Percentiles rank a stretch among this genome's conserved stretches.
Evolutionary conservation across 2,329 filamentous ascomycete genomes (phyloP).

Genomic region (Cryphonectria naterciae): DNA sequence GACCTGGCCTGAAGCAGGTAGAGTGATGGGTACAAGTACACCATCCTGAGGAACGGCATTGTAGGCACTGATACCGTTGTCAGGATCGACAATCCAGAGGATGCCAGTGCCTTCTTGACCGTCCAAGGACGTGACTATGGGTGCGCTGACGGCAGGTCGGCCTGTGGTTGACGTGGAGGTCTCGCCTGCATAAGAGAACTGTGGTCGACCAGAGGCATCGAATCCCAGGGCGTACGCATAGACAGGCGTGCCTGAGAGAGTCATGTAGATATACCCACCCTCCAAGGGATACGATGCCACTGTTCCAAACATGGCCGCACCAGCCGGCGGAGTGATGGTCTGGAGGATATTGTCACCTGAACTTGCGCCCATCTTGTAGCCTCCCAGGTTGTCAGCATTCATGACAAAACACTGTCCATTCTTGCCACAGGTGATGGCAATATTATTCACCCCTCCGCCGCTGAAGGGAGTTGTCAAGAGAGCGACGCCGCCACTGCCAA

Average conservation of each 20-base stretch:
- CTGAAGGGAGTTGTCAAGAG: slow-evolving; percentile 32
- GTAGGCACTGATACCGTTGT: slow-evolving; percentile 44
- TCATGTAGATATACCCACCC: slow-evolving; percentile 54
- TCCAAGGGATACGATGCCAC: slow-evolving; percentile 53
- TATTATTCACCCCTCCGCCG: slow-evolving; percentile 30
- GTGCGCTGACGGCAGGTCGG: slow-evolving; percentile 38
- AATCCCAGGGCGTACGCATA: slow-evolving; percentile 41
- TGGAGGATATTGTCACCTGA: slow-evolving; percentile 49
- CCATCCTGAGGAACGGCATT: slow-evolving; percentile 44
- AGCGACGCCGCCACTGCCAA: slow-evolving; percentile 48
- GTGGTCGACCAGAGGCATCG: slow-evolving; percentile 37
- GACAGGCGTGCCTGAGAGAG: slow-evolving; percentile 38
- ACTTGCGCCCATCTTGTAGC: slow-evolving; percentile 39
- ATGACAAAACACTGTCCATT: slow-evolving; percentile 50
- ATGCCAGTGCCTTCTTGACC: slow-evolving; percentile 43
- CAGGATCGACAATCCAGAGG: slow-evolving; percentile 46
- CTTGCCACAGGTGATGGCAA: slow-evolving; percentile 56
- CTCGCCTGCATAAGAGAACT: slow-evolving; percentile 40
- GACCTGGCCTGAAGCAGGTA: slow-evolving; percentile 43
- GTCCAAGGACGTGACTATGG: slow-evolving; percentile 44
- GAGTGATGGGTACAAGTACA: slow-evolving; percentile 38
- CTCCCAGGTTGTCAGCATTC: slow-evolving; percentile 33
- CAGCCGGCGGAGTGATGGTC: slow-evolving; percentile 43
- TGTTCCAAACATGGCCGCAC: slow-evolving; percentile 51
- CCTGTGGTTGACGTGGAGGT: slow-evolving; percentile 35